Base-by-base conservation (phyloP, 2,329 filamentous ascomycete genomes). In the Trichothecium roseum region DNA sequence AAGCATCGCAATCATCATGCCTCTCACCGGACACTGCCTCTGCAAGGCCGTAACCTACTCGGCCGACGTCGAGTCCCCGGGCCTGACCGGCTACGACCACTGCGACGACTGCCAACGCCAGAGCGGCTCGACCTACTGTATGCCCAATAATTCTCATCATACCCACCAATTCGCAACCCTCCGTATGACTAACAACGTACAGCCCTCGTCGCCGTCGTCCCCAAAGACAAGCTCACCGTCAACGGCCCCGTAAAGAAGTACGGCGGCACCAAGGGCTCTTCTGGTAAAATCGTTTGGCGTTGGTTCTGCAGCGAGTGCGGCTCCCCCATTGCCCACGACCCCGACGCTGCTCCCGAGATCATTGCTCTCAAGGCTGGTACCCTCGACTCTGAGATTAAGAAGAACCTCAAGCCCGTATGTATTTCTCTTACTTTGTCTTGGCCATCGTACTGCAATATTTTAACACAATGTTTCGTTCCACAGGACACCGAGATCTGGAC, bases 21-120 rank as follows among this genome's bases (percentile, higher is more conserved):
- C 68, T 72, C 66, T 81, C 53, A 68, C 69, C 37, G 78, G 78
- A 57, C 77, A 82, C 68, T 82, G 78, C 55, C 75, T 82, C 44
- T 82, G 78, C 69, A 77, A 77, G 55, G 69, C 73, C 49, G 73
- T 81, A 59, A 82, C 78, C 52, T 87, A 85, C 68, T 68, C 68
- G 52, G 63, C 57, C 34, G 66, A 69, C 53, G 56, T 69, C 40
- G 68, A 72, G 18, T 60, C 56, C 33, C 68, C 69, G 36, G 50
- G 71, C 37, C 30, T 71, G 55, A 73, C 72, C 35, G 78, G 70
- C 43, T 81, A 82, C 55, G 80, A 82, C 53, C 78, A 82, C 64
- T 82, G 78, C 50, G 78, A 82, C 51, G 78, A 81, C 59, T 82
- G 78, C 68, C 78, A 82, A 60, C 75, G 78, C 51, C 78, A 82